Base-by-base conservation (phyloP, 768 basidiomycete species). In the Phanerodontia chrysosporium region DNA sequence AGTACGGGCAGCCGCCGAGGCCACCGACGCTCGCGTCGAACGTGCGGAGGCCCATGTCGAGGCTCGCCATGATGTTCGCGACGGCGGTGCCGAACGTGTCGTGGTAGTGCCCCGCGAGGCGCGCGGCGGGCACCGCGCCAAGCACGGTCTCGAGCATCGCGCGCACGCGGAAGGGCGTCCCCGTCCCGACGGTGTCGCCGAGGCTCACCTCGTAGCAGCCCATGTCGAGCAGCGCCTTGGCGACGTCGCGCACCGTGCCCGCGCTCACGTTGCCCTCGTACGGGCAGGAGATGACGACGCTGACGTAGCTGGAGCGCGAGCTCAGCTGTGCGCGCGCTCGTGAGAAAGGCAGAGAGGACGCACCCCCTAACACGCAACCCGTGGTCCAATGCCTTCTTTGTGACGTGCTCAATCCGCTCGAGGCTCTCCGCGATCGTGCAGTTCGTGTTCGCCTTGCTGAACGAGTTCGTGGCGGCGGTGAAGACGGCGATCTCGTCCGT, bases 1-100 rank as follows among this genome's bases (percentile, higher is more conserved):
- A 94, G 73, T 92, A 98, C 2, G 95, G 95, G 67, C 96, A 98
- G 18, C 95, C 94, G 2, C 96, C 95, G 1, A 98, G 84, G 0
- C 95, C 95, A 18, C 88, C 93, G 18, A 97, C 84, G 0, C 89
- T 86, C 1, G 90, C 78, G 67, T 90, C 95, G 45, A 98, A 81
- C 2, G 92, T 90, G 12, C 86, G 81, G 13, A 98, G 74, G 16
- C 95, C 95, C 51, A 85, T 74, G 12, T 81, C 75, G 13, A 93
- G 80, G 2, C 90, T 87, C 4, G 84, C 74, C 44, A 92, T 73
- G 16, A 90, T 84, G 64, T 93, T 93, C 16, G 87, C 83, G 13
- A 92, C 81, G 12, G 83, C 92, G 28, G 89, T 89, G 2, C 92
- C 93, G 65, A 84, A 95, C 0, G 93, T 95, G 66, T 96, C 94